These are phyloP conservation scores for Moesziomyces antarcticus DNA, from an alignment of 1,284 basidiomycete species.

Conservation along the genomic window DNA sequence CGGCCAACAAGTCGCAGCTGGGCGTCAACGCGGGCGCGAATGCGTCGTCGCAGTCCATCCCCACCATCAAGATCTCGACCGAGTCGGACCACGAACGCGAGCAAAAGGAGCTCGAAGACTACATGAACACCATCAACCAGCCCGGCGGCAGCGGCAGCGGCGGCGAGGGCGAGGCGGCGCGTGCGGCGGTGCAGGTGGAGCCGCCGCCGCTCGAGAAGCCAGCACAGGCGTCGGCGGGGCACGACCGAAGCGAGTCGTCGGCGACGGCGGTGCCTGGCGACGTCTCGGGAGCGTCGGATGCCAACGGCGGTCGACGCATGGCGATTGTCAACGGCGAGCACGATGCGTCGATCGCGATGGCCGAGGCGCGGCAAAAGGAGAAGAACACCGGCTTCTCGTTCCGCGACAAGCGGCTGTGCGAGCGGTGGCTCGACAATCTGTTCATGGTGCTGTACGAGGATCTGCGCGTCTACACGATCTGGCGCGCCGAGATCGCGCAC, in stretches of 20 bases:
- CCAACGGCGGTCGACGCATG: slow-evolving; percentile 7
- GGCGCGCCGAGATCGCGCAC: slow-evolving; percentile 97
- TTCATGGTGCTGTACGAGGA: slow-evolving; percentile 99
- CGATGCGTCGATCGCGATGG: slow-evolving; percentile 47
- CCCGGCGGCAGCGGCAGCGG: neutral
- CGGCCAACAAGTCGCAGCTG: slow-evolving; percentile 25
- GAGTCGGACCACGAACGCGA: slow-evolving; percentile 77
- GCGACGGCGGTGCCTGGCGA: slow-evolving; percentile 27
- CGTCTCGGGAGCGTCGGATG: slow-evolving; percentile 8
- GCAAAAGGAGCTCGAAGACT: slow-evolving; percentile 67
- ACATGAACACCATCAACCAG: slow-evolving; percentile 62
- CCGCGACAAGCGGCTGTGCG: slow-evolving; percentile 94
- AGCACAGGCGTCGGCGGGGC: slow-evolving; percentile 65
- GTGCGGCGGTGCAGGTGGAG: slow-evolving; percentile 33
- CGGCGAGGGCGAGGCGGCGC: slow-evolving; percentile 1
- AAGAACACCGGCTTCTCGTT: slow-evolving; percentile 79
- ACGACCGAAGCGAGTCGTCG: slow-evolving; percentile 47
- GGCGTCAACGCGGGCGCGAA: slow-evolving; percentile 52
- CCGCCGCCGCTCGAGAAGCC: slow-evolving; percentile 69
- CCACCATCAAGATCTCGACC: slow-evolving; percentile 87
- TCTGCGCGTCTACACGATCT: slow-evolving; percentile 98
- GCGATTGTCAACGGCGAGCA: slow-evolving; percentile 48
- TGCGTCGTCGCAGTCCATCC: slow-evolving; percentile 72
- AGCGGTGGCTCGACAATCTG: slow-evolving; percentile 96
- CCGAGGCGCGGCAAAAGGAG: slow-evolving; percentile 38